Conservation (phyloP, 768 basidiomycete species). For the Xanthoconium stramineum region DNA sequence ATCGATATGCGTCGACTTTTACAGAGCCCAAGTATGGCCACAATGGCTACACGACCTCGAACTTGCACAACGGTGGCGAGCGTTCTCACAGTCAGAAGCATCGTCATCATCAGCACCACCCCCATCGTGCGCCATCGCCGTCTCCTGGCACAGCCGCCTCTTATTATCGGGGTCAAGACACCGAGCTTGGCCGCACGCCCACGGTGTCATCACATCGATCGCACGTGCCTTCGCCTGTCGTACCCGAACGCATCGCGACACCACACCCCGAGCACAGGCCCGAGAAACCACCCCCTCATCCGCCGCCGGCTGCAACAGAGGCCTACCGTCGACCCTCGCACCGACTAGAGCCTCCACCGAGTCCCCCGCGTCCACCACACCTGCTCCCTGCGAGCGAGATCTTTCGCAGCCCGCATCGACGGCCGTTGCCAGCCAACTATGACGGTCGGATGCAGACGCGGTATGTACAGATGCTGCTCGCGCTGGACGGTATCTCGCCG, state of each 20-base stretch:
- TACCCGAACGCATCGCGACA: neutral
- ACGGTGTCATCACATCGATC: slow-evolving; percentile 19
- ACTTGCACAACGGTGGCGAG: slow-evolving; percentile 18
- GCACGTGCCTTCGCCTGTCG: slow-evolving; percentile 1
- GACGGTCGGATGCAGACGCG: slow-evolving; percentile 37
- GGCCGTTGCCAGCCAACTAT: slow-evolving; percentile 20
- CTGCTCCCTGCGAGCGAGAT: slow-evolving; percentile 16
- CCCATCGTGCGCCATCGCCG: slow-evolving; percentile 7
- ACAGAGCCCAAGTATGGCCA: slow-evolving; percentile 27
- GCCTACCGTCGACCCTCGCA: slow-evolving; percentile 8
- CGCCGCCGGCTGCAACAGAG: slow-evolving; percentile 9
- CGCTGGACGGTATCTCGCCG: slow-evolving; percentile 52
- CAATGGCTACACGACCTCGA: slow-evolving; percentile 18
- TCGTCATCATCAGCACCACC: neutral
- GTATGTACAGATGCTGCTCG: slow-evolving; percentile 62
- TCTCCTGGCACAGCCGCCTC: slow-evolving; percentile 5
- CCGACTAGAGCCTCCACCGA: slow-evolving; percentile 1
- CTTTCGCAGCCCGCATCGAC: slow-evolving; percentile 19
- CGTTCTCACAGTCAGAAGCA: slow-evolving; percentile 9
- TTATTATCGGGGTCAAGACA: slow-evolving; percentile 4
- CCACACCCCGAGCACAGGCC: neutral
- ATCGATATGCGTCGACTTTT: slow-evolving; percentile 27
- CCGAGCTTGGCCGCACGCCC: neutral
- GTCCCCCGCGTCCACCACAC: neutral
- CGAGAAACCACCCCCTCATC: neutral